phyloP scores from a whole-genome alignment of 148 eudicot genomes.

The Rhododendron henanense region DNA sequence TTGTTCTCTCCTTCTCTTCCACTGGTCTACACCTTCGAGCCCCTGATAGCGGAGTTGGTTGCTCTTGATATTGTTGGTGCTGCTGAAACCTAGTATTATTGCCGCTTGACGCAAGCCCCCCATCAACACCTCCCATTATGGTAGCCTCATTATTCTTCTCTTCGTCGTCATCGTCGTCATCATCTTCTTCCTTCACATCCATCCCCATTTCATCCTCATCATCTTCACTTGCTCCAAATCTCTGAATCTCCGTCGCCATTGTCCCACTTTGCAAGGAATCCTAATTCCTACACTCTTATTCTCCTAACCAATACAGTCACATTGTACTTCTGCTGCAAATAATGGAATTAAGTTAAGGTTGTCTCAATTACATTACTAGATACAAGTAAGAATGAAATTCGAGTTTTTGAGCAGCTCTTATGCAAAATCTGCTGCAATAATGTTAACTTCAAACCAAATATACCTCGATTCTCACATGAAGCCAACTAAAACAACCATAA shows the following conservation, averaged over 20 bases:
- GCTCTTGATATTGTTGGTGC: slow-evolving; percentile 62
- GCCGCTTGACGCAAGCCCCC: slow-evolving; percentile 32
- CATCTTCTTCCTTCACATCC: slow-evolving; percentile 84
- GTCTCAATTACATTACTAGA: not conserved
- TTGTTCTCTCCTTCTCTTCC: slow-evolving; percentile 98
- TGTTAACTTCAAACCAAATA: not conserved
- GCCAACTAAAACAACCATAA: not conserved
- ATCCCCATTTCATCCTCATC: slow-evolving; percentile 87
- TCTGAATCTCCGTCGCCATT: slow-evolving; percentile 71
- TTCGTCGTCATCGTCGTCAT: slow-evolving; percentile 52
- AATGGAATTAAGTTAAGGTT: not conserved
- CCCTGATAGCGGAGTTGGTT: slow-evolving; percentile 52
- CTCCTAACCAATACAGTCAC: slow-evolving; percentile 5
- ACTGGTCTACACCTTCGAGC: slow-evolving; percentile 77
- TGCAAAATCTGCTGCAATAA: not conserved
- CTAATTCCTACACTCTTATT: not conserved
- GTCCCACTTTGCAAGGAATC: slow-evolving; percentile 12
- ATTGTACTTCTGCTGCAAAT: not conserved
- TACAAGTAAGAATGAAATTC: not conserved
- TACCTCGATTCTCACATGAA: not conserved
- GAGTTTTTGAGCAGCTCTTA: not conserved
- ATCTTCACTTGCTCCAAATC: slow-evolving; percentile 77
- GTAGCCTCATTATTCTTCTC: slow-evolving; percentile 39
- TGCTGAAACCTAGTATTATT: slow-evolving; percentile 45
- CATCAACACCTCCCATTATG: slow-evolving; percentile 47